Evolutionary conservation across 2,329 filamentous ascomycete species (phyloP).

Genomic region (Trichoderma hamatum): DNA sequence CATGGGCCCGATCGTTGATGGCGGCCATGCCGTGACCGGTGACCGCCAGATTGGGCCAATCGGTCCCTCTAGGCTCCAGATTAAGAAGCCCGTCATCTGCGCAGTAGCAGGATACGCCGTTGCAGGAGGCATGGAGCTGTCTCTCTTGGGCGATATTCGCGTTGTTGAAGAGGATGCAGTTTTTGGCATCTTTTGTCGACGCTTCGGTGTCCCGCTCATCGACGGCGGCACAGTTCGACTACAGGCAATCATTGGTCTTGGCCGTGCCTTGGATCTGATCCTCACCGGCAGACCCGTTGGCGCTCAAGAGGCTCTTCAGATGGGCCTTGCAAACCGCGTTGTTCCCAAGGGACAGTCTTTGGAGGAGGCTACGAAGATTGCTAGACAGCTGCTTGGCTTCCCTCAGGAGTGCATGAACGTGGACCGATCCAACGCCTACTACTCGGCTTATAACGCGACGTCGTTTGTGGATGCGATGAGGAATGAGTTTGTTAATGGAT

Average conservation of each 20-base stretch:
- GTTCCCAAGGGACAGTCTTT: slow-evolving; percentile 54
- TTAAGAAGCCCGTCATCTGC: slow-evolving; percentile 55
- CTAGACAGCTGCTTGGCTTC: slow-evolving; percentile 50
- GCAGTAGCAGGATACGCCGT: slow-evolving; percentile 58
- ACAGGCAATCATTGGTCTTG: slow-evolving; percentile 54
- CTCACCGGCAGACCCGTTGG: slow-evolving; percentile 54
- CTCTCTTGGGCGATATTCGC: slow-evolving; percentile 56
- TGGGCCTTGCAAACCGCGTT: slow-evolving; percentile 57
- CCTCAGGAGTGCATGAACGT: slow-evolving; percentile 56
- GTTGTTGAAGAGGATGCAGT: slow-evolving; percentile 56
- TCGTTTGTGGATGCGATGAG: slow-evolving; percentile 55
- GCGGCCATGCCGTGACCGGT: slow-evolving; percentile 1
- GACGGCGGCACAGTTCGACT: slow-evolving; percentile 56
- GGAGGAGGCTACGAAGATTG: slow-evolving; percentile 53
- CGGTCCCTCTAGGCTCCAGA: slow-evolving; percentile 53
- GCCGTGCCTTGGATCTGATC: slow-evolving; percentile 59
- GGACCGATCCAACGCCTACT: slow-evolving; percentile 53
- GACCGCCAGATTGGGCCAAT: slow-evolving; percentile 46
- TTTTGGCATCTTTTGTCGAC: slow-evolving; percentile 59
- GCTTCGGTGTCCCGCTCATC: slow-evolving; percentile 41
- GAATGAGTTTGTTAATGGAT: slow-evolving; percentile 44
- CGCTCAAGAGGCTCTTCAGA: slow-evolving; percentile 53
- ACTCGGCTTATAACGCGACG: slow-evolving; percentile 51
- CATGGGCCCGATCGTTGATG: slow-evolving; percentile 25
- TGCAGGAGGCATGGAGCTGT: slow-evolving; percentile 56